Percentiles rank a stretch among this genome's conserved stretches.
phyloP scores from a whole-genome alignment of 441 rosid genomes.

The Geranium incanum region DNA sequence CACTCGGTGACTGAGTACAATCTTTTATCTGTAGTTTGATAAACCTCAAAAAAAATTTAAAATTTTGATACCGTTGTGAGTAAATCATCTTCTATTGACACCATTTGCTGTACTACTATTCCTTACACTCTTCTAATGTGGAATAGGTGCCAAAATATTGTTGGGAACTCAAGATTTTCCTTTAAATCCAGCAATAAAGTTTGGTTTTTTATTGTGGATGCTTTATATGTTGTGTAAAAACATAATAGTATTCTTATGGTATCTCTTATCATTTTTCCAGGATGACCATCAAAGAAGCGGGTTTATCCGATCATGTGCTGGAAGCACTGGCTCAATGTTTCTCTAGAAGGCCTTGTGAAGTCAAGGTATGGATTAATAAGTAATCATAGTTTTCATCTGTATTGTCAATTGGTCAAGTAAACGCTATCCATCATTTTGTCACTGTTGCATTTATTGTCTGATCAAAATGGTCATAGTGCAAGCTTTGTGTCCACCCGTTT shows the following conservation, averaged over 20 bases:
- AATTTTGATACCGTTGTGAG: background rate
- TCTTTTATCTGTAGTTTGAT: background rate
- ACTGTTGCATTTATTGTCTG: constrained; percentile 20
- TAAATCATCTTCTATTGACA: background rate
- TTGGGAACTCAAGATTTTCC: background rate
- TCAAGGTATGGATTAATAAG: constrained; percentile 54
- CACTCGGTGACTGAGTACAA: background rate
- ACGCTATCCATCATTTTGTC: background rate
- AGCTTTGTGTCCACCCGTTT: constrained; percentile 76
- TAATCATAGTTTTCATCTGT: constrained; percentile 1
- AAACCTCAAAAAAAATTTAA: background rate
- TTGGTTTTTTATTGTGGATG: background rate
- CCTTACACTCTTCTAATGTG: background rate
- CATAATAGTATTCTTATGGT: constrained; percentile 13
- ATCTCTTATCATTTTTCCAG: constrained; percentile 41
- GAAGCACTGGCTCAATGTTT: constrained; percentile 61
- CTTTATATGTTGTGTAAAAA: background rate
- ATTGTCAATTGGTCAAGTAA: background rate
- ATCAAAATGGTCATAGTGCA: constrained; percentile 50
- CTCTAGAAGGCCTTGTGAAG: constrained; percentile 58
- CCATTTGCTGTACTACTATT: background rate
- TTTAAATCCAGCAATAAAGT: background rate
- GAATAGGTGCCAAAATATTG: background rate
- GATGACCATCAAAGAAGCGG: constrained; percentile 62
- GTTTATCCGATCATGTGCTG: constrained; percentile 58